These are phyloP conservation scores for Epichloe gansuensis DNA, from an alignment of 2,329 filamentous ascomycete species.

Conservation along the genomic window DNA sequence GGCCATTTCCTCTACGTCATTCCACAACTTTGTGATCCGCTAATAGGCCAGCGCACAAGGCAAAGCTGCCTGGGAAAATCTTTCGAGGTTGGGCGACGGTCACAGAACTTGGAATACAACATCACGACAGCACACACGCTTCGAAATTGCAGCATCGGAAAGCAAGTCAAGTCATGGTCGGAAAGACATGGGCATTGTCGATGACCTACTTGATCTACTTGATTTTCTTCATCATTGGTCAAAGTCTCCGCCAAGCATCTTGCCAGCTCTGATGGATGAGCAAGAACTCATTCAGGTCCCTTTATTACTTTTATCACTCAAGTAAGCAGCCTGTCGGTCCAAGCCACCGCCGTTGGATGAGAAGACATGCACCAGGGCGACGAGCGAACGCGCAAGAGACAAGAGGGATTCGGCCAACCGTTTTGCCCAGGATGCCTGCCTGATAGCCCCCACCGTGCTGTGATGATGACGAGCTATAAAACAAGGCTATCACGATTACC, in stretches of 20 bases:
- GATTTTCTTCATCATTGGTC: neutral
- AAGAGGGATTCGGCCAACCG: neutral
- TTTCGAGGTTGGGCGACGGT: neutral
- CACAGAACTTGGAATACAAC: neutral
- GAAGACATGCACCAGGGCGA: too few relatives aligned
- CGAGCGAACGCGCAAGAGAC: too few relatives aligned
- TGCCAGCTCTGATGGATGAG: neutral
- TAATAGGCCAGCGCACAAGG: neutral
- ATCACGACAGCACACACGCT: neutral
- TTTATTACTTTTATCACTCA: too few relatives aligned
- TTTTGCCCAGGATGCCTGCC: neutral
- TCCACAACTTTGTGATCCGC: neutral
- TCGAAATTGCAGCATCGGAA: neutral
- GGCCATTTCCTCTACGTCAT: neutral
- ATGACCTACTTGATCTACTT: neutral
- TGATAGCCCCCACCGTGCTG: neutral
- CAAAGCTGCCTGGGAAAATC: neutral
- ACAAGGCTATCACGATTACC: neutral
- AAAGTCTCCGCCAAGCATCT: slow-evolving; percentile 1
- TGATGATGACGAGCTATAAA: neutral
- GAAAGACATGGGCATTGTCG: neutral
- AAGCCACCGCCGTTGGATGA: neutral
- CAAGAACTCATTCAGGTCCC: neutral
- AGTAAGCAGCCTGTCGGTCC: neutral
- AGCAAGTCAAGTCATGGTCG: neutral